Evolutionary conservation across 2,329 filamentous ascomycete species (phyloP), one percentile per base, ranked within the genome.

Genomic region (Aspergillus sp.): DNA sequence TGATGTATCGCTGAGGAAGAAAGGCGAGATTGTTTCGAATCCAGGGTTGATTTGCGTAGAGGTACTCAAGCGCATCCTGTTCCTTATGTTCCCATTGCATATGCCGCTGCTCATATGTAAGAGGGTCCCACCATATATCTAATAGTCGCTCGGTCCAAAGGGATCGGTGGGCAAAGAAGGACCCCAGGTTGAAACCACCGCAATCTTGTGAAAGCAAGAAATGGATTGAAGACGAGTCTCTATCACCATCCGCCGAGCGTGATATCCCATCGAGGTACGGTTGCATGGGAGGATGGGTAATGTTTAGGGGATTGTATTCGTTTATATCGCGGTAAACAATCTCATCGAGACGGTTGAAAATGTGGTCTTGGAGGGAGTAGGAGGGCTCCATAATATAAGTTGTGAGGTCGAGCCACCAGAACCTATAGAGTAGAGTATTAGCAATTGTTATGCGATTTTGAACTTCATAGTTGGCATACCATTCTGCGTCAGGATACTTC

Each of bases 31-130:
- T 90, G 55, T 90, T 87, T 58, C 95, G 87, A 53, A 98, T 86
- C 93, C 95, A 99, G 0, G 95, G 91, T 72, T 98, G 93, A 55
- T 89, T 89, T 56, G 82, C 84, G 78, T 99, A 99, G 61, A 99
- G 82, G 76, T 96, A 89, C 77, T 97, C 93, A 42, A 99, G 79
- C 2, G 93, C 91, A 71, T 98, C 93, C 76, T 99, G 95, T 74
- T 99, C 95, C 74, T 98, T 98, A 80, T 99, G 95, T 70, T 95
- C 93, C 95, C 95, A 99, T 61, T 95, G 85, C 93, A 97, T 97
- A 74, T 99, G 95, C 72, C 92, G 96, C 77, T 99, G 95, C 77
- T 99, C 95, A 74, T 99, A 99, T 56, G 89, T 86, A 30, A 98
- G 93, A 0, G 95, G 95, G 69, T 99, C 95, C 95, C 95, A 99